These are phyloP conservation scores for Tuber umbilicatum DNA, from an alignment of 495 filamentous ascomycete genomes.

Conservation along the genomic window DNA sequence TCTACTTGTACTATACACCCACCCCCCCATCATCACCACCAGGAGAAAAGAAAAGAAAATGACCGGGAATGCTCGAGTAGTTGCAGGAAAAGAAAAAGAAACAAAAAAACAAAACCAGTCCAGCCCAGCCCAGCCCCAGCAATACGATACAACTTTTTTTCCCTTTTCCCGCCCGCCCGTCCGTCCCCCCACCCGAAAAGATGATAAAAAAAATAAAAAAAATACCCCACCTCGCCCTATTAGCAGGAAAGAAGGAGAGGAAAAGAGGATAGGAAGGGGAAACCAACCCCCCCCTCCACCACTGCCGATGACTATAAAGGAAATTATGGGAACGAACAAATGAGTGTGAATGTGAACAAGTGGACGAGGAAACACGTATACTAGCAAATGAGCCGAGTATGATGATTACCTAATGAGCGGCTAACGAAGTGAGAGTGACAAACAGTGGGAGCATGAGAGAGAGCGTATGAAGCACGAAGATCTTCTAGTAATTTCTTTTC, in stretches of 20 bases:
- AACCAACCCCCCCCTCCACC: neutral
- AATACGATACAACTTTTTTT: neutral
- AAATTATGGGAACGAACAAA: neutral
- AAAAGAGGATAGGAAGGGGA: neutral
- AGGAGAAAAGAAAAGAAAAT: neutral
- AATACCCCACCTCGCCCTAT: neutral
- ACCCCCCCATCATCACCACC: neutral
- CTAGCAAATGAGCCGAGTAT: neutral
- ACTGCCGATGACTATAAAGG: neutral
- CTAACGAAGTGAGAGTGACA: neutral
- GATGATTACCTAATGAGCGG: neutral
- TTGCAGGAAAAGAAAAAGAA: neutral
- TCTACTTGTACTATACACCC: neutral
- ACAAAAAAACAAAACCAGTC: neutral
- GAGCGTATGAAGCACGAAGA: neutral
- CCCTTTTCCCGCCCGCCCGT: neutral
- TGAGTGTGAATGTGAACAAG: neutral
- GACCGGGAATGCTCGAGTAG: neutral
- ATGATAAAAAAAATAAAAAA: neutral
- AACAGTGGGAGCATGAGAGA: neutral
- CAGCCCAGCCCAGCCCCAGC: constrained; percentile 1
- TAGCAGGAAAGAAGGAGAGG: neutral
- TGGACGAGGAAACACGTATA: neutral
- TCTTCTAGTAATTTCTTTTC: neutral
- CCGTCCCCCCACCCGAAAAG: neutral